phyloP scores from a whole-genome alignment of 257 asterid species.

The Anisodus tanguticus region DNA sequence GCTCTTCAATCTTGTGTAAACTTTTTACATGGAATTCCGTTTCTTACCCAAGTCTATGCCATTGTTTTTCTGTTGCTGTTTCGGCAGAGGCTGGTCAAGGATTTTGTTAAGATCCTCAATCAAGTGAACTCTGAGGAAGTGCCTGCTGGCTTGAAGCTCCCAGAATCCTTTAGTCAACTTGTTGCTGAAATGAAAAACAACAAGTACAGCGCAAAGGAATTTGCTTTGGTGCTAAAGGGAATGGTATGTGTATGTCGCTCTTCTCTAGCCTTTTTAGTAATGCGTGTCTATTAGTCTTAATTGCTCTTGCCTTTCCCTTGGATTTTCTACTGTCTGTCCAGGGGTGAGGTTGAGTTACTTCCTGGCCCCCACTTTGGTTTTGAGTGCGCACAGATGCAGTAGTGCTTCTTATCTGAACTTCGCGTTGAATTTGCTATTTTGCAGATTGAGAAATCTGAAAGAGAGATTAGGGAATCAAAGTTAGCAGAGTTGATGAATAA shows the following conservation, averaged over 20 bases:
- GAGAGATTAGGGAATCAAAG: constrained; percentile 79
- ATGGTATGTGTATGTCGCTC: constrained; percentile 61
- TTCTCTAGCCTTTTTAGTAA: not conserved
- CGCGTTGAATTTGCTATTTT: constrained; percentile 17
- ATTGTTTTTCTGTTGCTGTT: constrained; percentile 31
- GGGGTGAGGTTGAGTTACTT: not conserved
- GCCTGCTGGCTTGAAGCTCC: constrained; percentile 80
- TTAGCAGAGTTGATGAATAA: constrained; percentile 84
- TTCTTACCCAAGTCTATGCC: constrained; percentile 16
- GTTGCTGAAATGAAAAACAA: constrained; percentile 87
- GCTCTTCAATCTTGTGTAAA: not conserved
- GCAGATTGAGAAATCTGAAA: constrained; percentile 75
- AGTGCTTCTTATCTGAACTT: not conserved
- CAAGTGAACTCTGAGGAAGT: constrained; percentile 92
- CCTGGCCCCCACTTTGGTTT: not conserved
- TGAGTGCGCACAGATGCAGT: not conserved
- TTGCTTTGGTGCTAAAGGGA: constrained; percentile 89
- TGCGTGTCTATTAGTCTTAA: constrained; percentile 5
- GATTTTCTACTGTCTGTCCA: not conserved
- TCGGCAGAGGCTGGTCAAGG: constrained; percentile 86
- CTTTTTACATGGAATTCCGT: constrained; percentile 20
- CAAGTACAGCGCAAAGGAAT: constrained; percentile 82
- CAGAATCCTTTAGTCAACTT: constrained; percentile 87
- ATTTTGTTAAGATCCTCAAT: constrained; percentile 81
- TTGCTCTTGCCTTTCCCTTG: not conserved